Base-by-base conservation (phyloP, 192 early-diverging fungal species). In the Mortierella alpina region DNA sequence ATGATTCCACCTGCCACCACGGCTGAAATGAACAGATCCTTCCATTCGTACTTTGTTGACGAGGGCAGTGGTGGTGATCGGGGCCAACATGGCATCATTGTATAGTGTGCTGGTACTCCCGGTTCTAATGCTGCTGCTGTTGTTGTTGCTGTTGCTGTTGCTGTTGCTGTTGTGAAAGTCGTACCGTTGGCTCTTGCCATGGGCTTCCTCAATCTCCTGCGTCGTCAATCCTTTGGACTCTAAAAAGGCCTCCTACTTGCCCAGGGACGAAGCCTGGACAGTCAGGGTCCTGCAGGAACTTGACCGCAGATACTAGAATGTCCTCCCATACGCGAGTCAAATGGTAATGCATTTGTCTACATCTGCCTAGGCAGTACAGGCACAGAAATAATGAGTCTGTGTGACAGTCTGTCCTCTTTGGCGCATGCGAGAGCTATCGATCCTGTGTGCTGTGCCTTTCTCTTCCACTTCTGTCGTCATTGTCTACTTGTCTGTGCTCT, bases 171-270 rank as follows among this genome's bases (percentile, higher is more conserved):
- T 40, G 7, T 31, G 9, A 51, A 20, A 7, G 63, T 39, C 7
- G 63, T 77, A 11, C 87, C 90, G 54, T 82, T 90, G 42, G 86
- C 87, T 53, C 90, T 85, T 17, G 86, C 84, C 72, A 95, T 83
- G n/a, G 8, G 96, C 96, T 49, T 88, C 91, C 59, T 98, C 93
- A 73, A 99, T 97, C 83, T 99, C 98, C 31, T 89, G 91, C 17
- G 89, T 83, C 17, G 93, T 94, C 62, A 99, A 85, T 0, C 98
- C 98, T 84, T 99, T 99, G 49, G 91, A 91, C 73, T 98, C 95
- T 45, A 99, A 87, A 82, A 99, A 99, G 12, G 96, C 90, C 39
- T 96, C 86, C 59, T 93, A 91, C 68, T 97, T 97, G 45, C 94
- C 94, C 40, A 98, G 75, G 2, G 98, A 91, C 31, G 93, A 90